Evolutionary conservation across 1,139 yeast genomes (phyloP).

Genomic region (Hemisphaericaspora xylanilytica): DNA sequence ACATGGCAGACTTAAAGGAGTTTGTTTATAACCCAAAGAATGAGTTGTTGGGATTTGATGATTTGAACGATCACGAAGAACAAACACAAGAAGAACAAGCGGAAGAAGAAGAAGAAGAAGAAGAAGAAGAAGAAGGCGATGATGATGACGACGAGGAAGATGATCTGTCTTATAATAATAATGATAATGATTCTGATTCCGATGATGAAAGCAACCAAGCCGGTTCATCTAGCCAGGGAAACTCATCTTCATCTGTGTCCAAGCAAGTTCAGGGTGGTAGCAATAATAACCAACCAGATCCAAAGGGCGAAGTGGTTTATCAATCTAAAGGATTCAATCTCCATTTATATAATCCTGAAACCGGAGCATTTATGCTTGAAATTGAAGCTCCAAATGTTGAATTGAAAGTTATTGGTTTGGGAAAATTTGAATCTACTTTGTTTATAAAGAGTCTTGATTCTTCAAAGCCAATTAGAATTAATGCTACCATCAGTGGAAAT

Average conservation of each 20-base stretch:
- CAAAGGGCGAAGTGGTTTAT: slow-evolving; percentile 16
- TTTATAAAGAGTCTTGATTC: slow-evolving; percentile 27
- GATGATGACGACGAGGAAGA: slow-evolving; percentile 9
- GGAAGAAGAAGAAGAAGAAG: slow-evolving; percentile 15
- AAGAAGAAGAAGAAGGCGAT: slow-evolving; percentile 15
- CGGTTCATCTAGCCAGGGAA: too few species aligned
- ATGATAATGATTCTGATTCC: slow-evolving; percentile 12
- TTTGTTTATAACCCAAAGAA: slow-evolving; percentile 42
- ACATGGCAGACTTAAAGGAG: slow-evolving; percentile 50
- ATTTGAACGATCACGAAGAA: slow-evolving; percentile 15
- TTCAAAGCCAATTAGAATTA: slow-evolving; percentile 28
- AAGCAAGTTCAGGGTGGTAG: too few species aligned
- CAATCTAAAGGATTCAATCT: slow-evolving; percentile 24
- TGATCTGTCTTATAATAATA: too few species aligned
- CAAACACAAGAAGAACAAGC: slow-evolving; percentile 13
- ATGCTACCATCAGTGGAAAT: slow-evolving; percentile 43
- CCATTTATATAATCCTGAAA: slow-evolving; percentile 54
- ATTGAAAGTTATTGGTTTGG: slow-evolving; percentile 46
- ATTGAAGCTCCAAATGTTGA: slow-evolving; percentile 16
- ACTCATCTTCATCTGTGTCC: too few species aligned
- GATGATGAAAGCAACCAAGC: slow-evolving; percentile 11
- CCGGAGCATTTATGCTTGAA: slow-evolving; percentile 50
- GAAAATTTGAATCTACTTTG: slow-evolving; percentile 53
- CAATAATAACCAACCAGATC: slow-evolving; percentile 8
- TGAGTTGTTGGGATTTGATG: slow-evolving; percentile 25